Conservation (phyloP, 495 filamentous ascomycete species). For the Pyronema domesticum region DNA sequence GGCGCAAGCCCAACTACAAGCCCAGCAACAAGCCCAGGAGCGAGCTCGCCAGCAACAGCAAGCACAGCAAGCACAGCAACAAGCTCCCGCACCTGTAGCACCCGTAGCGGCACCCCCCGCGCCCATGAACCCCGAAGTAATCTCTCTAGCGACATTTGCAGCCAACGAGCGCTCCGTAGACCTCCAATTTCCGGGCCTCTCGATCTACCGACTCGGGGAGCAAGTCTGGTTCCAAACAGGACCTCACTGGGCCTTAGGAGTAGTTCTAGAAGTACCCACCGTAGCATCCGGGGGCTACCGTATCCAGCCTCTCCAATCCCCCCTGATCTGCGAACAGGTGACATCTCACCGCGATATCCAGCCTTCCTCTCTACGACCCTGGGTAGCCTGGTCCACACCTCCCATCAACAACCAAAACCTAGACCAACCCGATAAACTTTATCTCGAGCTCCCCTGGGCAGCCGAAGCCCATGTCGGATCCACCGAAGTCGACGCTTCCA, state of each 20-base stretch:
- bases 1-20: too few species aligned
- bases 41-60: too few species aligned
- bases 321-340: constrained; percentile 18
- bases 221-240: constrained; percentile 41
- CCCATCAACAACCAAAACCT: constrained; percentile 21
- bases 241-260: constrained; percentile 39
- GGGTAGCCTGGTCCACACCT: constrained; percentile 46
- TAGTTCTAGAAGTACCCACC: constrained; percentile 25
- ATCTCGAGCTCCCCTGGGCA: constrained; percentile 37
- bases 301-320: constrained; percentile 22
- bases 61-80: too few species aligned
- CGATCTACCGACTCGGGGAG: constrained; percentile 40
- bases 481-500: constrained; percentile 41
- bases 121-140: too few species aligned
- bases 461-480: constrained; percentile 19
- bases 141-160: too few species aligned
- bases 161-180: neutral
- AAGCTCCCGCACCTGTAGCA: too few species aligned
- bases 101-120: too few species aligned
- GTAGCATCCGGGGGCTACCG: constrained; percentile 15
- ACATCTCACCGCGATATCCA: constrained; percentile 13
- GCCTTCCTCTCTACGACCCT: constrained; percentile 32
- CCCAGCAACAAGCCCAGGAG: too few species aligned
- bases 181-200: constrained; percentile 21
- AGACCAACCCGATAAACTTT: constrained; percentile 22